These are phyloP conservation scores for Mortierella sp. DNA, from an alignment of 371 early-diverging fungal genomes.

Conservation along the genomic window DNA sequence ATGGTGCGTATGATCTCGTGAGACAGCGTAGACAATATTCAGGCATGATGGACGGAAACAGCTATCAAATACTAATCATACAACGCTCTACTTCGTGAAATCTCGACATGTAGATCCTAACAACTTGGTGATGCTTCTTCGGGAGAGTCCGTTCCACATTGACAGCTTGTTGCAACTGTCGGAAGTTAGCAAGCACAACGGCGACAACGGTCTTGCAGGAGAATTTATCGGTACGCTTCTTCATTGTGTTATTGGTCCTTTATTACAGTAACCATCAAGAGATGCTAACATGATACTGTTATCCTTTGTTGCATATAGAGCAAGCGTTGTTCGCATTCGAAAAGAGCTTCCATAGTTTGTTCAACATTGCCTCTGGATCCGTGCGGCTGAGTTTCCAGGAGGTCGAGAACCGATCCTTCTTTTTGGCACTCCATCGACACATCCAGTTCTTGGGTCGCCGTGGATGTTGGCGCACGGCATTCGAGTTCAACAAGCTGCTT, in stretches of 20 bases:
- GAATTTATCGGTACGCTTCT: constrained; percentile 74
- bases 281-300: background rate
- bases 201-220: constrained; percentile 80
- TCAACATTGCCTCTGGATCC: constrained; percentile 78
- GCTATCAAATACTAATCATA: background rate
- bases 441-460: constrained; percentile 85
- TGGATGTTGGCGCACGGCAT: constrained; percentile 94
- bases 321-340: constrained; percentile 88
- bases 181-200: constrained; percentile 87
- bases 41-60: background rate
- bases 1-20: constrained; percentile 49
- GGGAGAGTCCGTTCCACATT: constrained; percentile 88
- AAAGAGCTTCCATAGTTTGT: constrained; percentile 84
- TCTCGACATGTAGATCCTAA: constrained; percentile 70
- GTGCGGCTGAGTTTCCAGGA: constrained; percentile 77
- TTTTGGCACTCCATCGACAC: constrained; percentile 86
- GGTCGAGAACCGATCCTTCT: constrained; percentile 87
- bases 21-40: background rate
- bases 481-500: constrained; percentile 89
- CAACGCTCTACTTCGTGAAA: background rate
- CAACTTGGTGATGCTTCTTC: constrained; percentile 74
- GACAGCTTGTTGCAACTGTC: constrained; percentile 87
- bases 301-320: constrained; percentile 61
- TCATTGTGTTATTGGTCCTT: background rate
- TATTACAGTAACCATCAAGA: background rate